phyloP scores from a whole-genome alignment of 257 asterid species.

The Echites panduratus region DNA sequence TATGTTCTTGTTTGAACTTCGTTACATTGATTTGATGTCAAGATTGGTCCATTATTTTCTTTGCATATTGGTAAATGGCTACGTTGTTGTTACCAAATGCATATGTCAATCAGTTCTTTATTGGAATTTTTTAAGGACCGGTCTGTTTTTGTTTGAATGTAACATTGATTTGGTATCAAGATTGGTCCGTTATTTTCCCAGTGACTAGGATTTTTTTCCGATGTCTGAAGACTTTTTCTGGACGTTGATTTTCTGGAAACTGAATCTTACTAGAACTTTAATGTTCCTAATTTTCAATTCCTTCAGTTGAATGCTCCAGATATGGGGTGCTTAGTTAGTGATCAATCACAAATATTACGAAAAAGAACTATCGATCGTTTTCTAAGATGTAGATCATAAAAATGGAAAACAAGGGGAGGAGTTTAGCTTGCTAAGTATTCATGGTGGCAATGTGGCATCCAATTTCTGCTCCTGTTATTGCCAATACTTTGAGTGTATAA shows the following conservation, averaged over 20 bases:
- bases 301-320: not conserved
- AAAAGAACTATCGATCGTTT: not conserved
- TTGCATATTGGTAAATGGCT: not conserved
- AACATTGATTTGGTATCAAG: no score
- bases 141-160: no score
- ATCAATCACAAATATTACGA: not conserved
- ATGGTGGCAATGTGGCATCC: not conserved
- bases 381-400: not conserved
- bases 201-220: not conserved
- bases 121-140: no score
- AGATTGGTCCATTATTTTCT: not conserved
- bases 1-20: not conserved
- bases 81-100: no score
- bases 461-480: not conserved
- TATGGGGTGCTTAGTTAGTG: no score
- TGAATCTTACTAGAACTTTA: not conserved
- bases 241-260: not conserved
- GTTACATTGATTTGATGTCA: not conserved
- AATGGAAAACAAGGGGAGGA: not conserved
- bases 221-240: not conserved
- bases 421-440: not conserved
- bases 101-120: no score
- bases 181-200: not conserved
- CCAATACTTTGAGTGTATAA: constrained; percentile 8
- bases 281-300: constrained; percentile 1